Evolutionary conservation across 2,329 filamentous ascomycete species (phyloP).

Genomic region (Colletotrichum paranaense): DNA sequence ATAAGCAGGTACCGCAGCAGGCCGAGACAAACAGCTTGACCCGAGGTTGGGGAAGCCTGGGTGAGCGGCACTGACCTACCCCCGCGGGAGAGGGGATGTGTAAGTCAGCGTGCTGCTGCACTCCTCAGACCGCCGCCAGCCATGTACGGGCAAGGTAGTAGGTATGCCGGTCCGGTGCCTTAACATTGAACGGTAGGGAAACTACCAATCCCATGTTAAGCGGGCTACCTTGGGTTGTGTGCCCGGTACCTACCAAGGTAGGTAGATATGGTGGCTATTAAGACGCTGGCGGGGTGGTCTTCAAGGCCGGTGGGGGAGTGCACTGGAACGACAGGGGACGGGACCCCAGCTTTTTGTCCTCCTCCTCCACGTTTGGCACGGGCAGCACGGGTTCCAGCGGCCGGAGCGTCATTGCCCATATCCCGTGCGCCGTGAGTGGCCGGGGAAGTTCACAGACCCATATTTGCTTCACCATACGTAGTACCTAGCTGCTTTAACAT

Average conservation of each 20-base stretch:
- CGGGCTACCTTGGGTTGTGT: too few species aligned
- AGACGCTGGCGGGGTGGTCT: not conserved
- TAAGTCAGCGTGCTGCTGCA: too few species aligned
- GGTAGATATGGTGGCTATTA: too few species aligned
- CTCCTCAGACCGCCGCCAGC: not conserved
- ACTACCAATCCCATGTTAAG: too few species aligned
- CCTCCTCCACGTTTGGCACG: slow-evolving; percentile 31
- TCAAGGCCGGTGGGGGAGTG: not conserved
- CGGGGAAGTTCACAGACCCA: not conserved
- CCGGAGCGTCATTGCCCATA: not conserved
- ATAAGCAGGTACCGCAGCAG: slow-evolving; percentile 2
- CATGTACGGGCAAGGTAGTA: too few species aligned
- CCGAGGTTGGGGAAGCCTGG: slow-evolving; percentile 27
- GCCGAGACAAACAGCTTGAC: slow-evolving; percentile 28
- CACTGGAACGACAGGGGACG: not conserved
- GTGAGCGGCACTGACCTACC: not conserved
- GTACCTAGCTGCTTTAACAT: too few species aligned
- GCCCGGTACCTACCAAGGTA: too few species aligned
- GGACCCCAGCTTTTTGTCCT: slow-evolving; percentile 27
- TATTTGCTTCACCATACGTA: not conserved
- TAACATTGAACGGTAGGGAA: too few species aligned
- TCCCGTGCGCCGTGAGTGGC: slow-evolving; percentile 13
- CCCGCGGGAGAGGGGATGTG: not conserved
- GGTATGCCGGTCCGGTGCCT: too few species aligned
- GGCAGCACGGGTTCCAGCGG: not conserved